Evolutionary conservation across 345 rosid genomes (phyloP).

Genomic region (Linum trigynum): DNA sequence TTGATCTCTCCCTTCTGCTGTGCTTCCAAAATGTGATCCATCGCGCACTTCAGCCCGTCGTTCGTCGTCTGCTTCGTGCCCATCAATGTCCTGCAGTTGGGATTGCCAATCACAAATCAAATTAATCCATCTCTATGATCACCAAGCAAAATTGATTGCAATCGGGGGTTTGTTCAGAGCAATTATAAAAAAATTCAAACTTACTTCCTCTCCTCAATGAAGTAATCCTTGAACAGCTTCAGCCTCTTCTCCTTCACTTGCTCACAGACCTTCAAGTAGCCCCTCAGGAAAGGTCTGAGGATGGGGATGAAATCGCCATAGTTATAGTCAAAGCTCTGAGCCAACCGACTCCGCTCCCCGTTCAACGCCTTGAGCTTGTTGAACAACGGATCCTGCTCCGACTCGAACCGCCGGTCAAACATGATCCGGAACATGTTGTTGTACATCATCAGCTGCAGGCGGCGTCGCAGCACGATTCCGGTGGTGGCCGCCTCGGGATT

Average conservation of each 20-base stretch:
- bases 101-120: too few species aligned
- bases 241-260: constrained; percentile 74
- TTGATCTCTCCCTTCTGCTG: constrained; percentile 86
- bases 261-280: constrained; percentile 83
- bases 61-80: constrained; percentile 49
- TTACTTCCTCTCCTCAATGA: constrained; percentile 88
- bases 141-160: too few species aligned
- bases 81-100: constrained; percentile 45
- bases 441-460: constrained; percentile 94
- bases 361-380: constrained; percentile 69
- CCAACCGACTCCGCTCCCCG: constrained; percentile 84
- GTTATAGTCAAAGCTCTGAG: constrained; percentile 94
- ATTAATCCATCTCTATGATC: too few species aligned
- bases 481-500: constrained; percentile 57
- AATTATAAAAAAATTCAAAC: constrained; percentile 3
- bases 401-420: constrained; percentile 88
- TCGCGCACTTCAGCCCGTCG: constrained; percentile 78
- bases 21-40: constrained; percentile 89
- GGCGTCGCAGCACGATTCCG: constrained; percentile 61
- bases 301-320: constrained; percentile 96
- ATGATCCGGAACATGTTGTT: constrained; percentile 91
- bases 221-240: constrained; percentile 82
- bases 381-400: constrained; percentile 83
- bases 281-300: constrained; percentile 82
- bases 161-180: not conserved